Evolutionary conservation across 148 eudicot species (phyloP).

Genomic region (Camellia japonica): DNA sequence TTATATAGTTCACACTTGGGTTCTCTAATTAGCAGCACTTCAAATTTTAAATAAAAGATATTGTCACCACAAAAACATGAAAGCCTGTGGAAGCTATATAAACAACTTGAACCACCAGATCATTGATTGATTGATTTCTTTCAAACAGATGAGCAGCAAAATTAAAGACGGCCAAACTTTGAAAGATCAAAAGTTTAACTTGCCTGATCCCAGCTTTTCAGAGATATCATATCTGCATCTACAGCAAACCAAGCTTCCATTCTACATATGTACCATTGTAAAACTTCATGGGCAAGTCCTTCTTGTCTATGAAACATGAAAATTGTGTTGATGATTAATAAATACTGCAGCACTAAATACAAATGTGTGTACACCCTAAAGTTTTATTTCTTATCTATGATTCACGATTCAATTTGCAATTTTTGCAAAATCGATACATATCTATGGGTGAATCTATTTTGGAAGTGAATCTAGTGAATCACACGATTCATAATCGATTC

Average conservation of each 20-base stretch:
- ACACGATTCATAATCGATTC: no score
- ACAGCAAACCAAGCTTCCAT: slow-evolving; percentile 99
- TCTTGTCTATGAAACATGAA: slow-evolving; percentile 51
- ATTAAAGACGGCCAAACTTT: not conserved
- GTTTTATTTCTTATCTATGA: not conserved
- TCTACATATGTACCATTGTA: slow-evolving; percentile 95
- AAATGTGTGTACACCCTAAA: not conserved
- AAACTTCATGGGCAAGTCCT: slow-evolving; percentile 86
- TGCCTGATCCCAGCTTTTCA: slow-evolving; percentile 97
- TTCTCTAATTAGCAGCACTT: not conserved
- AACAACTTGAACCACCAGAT: not conserved
- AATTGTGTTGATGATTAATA: not conserved
- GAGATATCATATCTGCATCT: slow-evolving; percentile 94
- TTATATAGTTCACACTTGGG: not conserved
- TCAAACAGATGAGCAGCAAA: not conserved
- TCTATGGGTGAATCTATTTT: no score
- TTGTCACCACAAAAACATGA: not conserved
- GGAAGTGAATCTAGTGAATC: no score
- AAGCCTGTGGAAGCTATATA: not conserved
- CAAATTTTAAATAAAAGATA: not conserved
- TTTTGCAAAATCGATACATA: no score
- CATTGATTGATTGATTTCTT: not conserved
- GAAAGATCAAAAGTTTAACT: slow-evolving; percentile 16
- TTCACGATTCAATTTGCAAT: no score
- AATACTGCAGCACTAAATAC: not conserved